Evolutionary conservation across 257 asterid genomes (phyloP).

Genomic region (Euphrasia confusa): DNA sequence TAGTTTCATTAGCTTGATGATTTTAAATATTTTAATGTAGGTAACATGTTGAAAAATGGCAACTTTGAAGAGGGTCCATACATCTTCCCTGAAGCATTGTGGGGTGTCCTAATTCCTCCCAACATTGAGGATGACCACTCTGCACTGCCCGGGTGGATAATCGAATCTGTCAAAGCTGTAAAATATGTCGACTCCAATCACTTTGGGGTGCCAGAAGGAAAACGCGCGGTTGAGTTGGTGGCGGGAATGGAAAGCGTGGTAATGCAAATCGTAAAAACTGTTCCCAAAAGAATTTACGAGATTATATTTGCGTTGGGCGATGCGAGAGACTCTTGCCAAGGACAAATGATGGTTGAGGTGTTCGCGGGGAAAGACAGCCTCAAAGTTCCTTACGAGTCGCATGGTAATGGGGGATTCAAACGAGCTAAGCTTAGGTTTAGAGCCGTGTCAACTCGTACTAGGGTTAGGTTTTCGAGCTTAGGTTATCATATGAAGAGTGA

Average conservation of each 20-base stretch:
- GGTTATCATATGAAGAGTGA: conserved; percentile 70
- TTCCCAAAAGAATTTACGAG: conserved; percentile 34
- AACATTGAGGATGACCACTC: conserved; percentile 76
- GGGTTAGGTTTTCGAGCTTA: conserved; percentile 63
- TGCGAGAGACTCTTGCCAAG: conserved; percentile 61
- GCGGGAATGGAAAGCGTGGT: conserved; percentile 75
- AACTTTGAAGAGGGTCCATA: conserved; percentile 87
- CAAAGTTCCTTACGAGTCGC: conserved; percentile 50
- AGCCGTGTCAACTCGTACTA: conserved; percentile 37
- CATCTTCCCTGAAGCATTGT: conserved; percentile 49
- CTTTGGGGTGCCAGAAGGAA: conserved; percentile 59
- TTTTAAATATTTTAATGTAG: conserved; percentile 27
- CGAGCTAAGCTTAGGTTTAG: conserved; percentile 46
- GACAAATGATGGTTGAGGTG: conserved; percentile 69
- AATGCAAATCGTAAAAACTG: conserved; percentile 47
- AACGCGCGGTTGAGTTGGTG: conserved; percentile 60
- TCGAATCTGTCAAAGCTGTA: conserved; percentile 78
- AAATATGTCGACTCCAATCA: conserved; percentile 71
- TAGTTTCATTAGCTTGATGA: too few species aligned
- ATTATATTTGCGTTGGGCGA: conserved; percentile 60
- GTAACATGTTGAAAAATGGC: conserved; percentile 76
- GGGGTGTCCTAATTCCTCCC: conserved; percentile 77
- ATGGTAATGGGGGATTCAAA: conserved; percentile 60
- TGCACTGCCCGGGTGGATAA: conserved; percentile 79
- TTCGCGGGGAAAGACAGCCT: conserved; percentile 39